phyloP scores from a whole-genome alignment of 345 rosid species.

The Boechera stricta region DNA sequence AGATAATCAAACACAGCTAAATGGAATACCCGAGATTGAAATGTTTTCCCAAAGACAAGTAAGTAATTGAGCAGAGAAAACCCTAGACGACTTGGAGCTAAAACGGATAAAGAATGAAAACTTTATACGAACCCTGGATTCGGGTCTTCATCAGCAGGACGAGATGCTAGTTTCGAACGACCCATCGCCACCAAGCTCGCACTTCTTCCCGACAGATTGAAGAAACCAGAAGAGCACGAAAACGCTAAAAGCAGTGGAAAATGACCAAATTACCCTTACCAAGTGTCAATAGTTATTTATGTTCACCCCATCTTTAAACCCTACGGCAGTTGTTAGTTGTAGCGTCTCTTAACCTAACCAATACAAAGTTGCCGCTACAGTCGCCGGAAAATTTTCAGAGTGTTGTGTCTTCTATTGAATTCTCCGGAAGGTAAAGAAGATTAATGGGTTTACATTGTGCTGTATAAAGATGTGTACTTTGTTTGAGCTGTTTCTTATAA shows the following conservation, averaged over 20 bases:
- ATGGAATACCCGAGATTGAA: constrained; percentile 16
- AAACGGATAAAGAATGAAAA: constrained; percentile 20
- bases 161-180: constrained; percentile 56
- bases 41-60: constrained; percentile 19
- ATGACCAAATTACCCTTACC: constrained; percentile 31
- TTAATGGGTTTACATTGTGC: background rate
- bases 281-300: constrained; percentile 25
- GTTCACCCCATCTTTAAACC: constrained; percentile 42
- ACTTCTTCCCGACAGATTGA: constrained; percentile 31
- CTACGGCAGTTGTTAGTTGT: constrained; percentile 35
- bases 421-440: constrained; percentile 33
- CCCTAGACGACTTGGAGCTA: constrained; percentile 19
- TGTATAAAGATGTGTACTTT: constrained; percentile 18
- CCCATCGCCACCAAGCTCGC: constrained; percentile 53
- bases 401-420: background rate
- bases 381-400: constrained; percentile 37
- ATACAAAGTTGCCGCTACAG: constrained; percentile 31
- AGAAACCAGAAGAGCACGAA: background rate
- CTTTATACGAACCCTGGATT: constrained; percentile 53
- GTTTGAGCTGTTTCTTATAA: constrained; percentile 26
- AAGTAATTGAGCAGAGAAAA: constrained; percentile 21
- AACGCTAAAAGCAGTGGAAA: background rate
- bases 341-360: constrained; percentile 12
- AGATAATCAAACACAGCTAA: constrained; percentile 10
- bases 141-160: constrained; percentile 51